Evolutionary conservation across 345 rosid genomes (phyloP), one percentile per base, ranked within the genome.

Genomic region (Salix purpurea): DNA sequence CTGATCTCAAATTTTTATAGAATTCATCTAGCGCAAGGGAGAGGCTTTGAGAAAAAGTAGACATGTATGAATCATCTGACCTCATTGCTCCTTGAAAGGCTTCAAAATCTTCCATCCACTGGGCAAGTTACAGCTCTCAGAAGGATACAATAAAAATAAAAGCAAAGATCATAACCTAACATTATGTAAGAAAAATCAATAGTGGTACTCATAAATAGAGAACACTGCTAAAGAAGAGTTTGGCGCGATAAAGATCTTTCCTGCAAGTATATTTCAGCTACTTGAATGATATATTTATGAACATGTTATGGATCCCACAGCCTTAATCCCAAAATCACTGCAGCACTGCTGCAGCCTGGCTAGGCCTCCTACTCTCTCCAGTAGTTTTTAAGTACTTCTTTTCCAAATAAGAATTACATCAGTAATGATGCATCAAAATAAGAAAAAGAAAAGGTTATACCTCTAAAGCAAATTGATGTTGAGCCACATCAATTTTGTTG

Each of bases 71-170:
- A 54, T 83, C 70, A 84, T 92, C 97, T n/a, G 88, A 73, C 78
- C 83, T 85, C 37, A 84, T 26, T 24, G 94, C 94, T 11, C 90
- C 87, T 75, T 92, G 94, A 79, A 92, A 92, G 30, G 88, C 89
- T 72, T 92, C 92, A 34, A 89, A 92, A 81, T 92, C 97, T 79
- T 88, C 84, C 93, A 92, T 90, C 97, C 97, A 92, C 97, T 92
- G 87, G 78, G 69, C 54, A 64, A 65, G 74, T 23, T 50, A 68
- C 28, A 39, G 15, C 2, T 52, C 24, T 70, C 60, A 66, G 70
- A 68, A 66, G 11, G 40, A 44, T n/a, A 14, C 13, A 52, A 21
- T 46, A 21, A 13, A 24, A 56, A 21, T 15, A 69, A 61, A 30
- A 12, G 13, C 39, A 28, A 26, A 12, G 65, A 18, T 62, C 30